Evolutionary conservation across 2,329 filamentous ascomycete genomes (phyloP).

Genomic region (Fusarium caatingaense): DNA sequence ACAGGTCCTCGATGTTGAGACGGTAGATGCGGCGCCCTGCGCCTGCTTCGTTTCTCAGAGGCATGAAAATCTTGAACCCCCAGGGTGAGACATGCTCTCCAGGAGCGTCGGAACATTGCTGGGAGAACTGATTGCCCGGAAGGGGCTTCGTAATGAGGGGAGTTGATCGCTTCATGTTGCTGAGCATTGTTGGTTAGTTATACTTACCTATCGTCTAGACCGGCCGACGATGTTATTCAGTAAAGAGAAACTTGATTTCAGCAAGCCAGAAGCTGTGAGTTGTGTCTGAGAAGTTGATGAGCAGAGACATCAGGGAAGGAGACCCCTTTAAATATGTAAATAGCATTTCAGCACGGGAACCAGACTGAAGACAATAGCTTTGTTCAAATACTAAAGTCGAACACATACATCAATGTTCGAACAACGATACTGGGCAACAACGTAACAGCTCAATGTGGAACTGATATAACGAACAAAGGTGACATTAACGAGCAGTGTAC

Average conservation of each 20-base stretch:
- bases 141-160: background rate
- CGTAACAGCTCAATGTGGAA: background rate
- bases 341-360: fast-evolving
- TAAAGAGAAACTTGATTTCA: slow-evolving; percentile 2
- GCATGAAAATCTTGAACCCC: slow-evolving; percentile 16
- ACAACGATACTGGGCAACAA: background rate
- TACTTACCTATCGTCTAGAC: background rate
- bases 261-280: background rate
- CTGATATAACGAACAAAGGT: background rate
- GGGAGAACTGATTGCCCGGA: background rate
- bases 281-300: background rate
- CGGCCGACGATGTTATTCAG: background rate
- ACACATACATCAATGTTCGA: background rate
- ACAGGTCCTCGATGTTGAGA: slow-evolving; percentile 16
- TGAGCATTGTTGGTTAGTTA: background rate
- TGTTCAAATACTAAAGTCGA: background rate
- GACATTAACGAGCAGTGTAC: too few species aligned
- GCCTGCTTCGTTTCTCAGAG: background rate
- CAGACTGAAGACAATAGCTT: background rate
- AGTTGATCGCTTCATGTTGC: background rate
- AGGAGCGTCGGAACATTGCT: slow-evolving; percentile 1
- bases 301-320: background rate
- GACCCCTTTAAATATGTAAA: background rate
- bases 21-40: slow-evolving; percentile 1
- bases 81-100: background rate